Conservation (phyloP, 83 land plant genomes). For the Diphasiastrum complanatum region DNA sequence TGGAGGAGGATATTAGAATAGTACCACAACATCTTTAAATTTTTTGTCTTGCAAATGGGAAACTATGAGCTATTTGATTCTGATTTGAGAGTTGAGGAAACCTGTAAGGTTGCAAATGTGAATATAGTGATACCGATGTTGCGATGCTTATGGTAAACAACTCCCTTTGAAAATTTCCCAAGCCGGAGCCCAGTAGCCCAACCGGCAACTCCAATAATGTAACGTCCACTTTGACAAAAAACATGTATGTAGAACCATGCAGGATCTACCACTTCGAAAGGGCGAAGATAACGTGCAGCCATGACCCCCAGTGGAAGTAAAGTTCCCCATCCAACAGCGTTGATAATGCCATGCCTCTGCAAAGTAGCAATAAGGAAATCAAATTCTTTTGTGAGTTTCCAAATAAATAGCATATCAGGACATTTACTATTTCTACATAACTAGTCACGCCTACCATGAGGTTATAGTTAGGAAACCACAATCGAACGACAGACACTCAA, state of each 20-base stretch:
- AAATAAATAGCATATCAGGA: background rate
- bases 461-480: too few relatives aligned
- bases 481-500: too few relatives aligned
- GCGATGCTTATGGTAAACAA: slow-evolving; percentile 50
- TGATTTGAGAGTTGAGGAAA: too few relatives aligned
- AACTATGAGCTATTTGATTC: background rate
- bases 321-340: slow-evolving; percentile 80
- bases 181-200: slow-evolving; percentile 64
- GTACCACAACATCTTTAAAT: background rate
- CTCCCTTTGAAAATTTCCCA: slow-evolving; percentile 39
- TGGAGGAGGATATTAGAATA: too few relatives aligned
- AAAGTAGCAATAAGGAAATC: background rate
- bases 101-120: slow-evolving; percentile 56
- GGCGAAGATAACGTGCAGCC: slow-evolving; percentile 75
- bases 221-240: slow-evolving; percentile 45
- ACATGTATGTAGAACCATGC: slow-evolving; percentile 88
- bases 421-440: slow-evolving; percentile 36
- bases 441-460: too few relatives aligned
- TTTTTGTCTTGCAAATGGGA: too few relatives aligned
- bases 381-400: background rate
- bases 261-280: slow-evolving; percentile 40
- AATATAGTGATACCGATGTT: slow-evolving; percentile 65
- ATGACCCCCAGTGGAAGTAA: slow-evolving; percentile 66
- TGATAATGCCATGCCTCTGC: slow-evolving; percentile 50
- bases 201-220: slow-evolving; percentile 52